Evolutionary conservation across 169 alveolate genomes (phyloP).

Genomic region (Ichthyophthirius multifiliis): DNA sequence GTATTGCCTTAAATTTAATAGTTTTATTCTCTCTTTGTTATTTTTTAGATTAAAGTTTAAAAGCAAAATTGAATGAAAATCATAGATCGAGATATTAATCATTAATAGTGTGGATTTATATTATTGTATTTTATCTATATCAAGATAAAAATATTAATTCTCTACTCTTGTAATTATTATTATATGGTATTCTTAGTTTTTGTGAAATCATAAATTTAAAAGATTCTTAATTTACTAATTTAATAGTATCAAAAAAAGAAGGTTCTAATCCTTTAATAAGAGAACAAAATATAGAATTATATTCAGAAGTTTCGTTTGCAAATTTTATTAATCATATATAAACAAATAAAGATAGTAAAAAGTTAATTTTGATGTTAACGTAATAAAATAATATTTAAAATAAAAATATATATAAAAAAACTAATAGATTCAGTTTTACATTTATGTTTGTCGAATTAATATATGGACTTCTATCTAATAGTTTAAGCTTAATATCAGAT

Average conservation of each 20-base stretch:
- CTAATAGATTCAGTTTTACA: constrained; percentile 59
- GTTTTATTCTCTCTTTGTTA: not conserved
- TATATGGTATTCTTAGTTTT: not conserved
- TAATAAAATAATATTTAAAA: not conserved
- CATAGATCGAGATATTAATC: constrained; percentile 1
- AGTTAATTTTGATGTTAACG: constrained; percentile 36
- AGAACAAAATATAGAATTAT: constrained; percentile 4
- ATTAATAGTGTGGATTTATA: not conserved
- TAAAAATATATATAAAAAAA: not conserved
- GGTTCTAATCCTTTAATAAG: not conserved
- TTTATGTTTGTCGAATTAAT: constrained; percentile 88
- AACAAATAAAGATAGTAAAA: constrained; percentile 23
- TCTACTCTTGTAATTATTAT: not conserved
- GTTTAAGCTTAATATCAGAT: constrained; percentile 83
- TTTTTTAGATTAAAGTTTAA: not conserved
- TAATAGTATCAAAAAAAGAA: not conserved
- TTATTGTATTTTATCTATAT: not conserved
- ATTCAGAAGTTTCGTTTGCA: constrained; percentile 7
- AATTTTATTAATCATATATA: constrained; percentile 14
- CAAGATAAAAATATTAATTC: not conserved
- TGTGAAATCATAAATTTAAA: not conserved
- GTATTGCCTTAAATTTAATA: not conserved
- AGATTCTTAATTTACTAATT: not conserved
- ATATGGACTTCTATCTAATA: constrained; percentile 76
- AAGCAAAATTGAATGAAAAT: not conserved